Percentiles rank a stretch among this genome's conserved stretches.
Conservation (phyloP, 176 grass and related monocot genomes). For the sorghum (Sorghum bicolor) region Sorghum_bicolor_NCBIv3 NC_012872.2:10271001-10271500, state of each 20-base stretch:
- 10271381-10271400: too few species aligned
- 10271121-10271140: background rate
- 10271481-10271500: too few species aligned
- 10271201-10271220: conserved; percentile 24
- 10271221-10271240: conserved; percentile 42
- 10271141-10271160: background rate
- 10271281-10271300: background rate
- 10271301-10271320: background rate
- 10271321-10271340: background rate
- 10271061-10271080: background rate
- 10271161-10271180: background rate
- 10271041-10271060: background rate
- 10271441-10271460: too few species aligned
- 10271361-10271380: too few species aligned
- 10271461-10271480: too few species aligned
- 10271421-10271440: too few species aligned
- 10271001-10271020: conserved; percentile 66
- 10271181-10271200: background rate
- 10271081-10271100: conserved; percentile 8
- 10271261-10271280: background rate
- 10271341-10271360: too few species aligned
- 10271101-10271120: background rate
- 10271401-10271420: too few species aligned
- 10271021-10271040: conserved; percentile 60
- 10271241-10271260: background rate